Percentiles rank a stretch among this genome's conserved stretches.
Conservation (phyloP, 331 rosid genomes). For the Prunus yedoensis region DNA sequence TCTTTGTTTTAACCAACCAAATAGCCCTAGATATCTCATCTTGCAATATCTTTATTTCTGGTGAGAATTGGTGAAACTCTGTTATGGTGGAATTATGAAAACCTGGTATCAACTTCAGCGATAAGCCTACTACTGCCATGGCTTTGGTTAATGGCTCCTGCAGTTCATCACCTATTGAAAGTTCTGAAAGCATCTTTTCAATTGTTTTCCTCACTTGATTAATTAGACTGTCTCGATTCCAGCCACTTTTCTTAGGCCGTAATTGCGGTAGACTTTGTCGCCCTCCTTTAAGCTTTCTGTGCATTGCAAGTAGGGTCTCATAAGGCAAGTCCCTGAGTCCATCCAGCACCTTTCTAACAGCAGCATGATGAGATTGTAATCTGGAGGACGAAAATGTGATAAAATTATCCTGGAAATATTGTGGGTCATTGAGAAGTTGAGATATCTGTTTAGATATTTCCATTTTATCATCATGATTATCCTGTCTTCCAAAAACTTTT, state of each 20-base stretch:
- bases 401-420: conserved; percentile 38
- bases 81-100: conserved; percentile 32
- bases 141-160: conserved; percentile 76
- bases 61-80: conserved; percentile 56
- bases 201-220: conserved; percentile 36
- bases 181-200: conserved; percentile 51
- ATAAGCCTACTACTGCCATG: conserved; percentile 73
- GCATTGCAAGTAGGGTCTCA: conserved; percentile 62
- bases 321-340: conserved; percentile 45
- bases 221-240: conserved; percentile 43
- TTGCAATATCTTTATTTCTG: conserved; percentile 61
- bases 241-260: conserved; percentile 38
- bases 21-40: conserved; percentile 68
- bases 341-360: conserved; percentile 40
- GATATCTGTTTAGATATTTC: conserved; percentile 38
- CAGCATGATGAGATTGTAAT: conserved; percentile 33
- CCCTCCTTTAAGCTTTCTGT: conserved; percentile 48
- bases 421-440: conserved; percentile 52
- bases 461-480: conserved; percentile 16
- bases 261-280: conserved; percentile 45
- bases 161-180: conserved; percentile 42
- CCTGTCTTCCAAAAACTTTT: conserved; percentile 30
- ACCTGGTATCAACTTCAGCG: conserved; percentile 50
- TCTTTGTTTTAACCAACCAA: conserved; percentile 43
- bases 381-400: conserved; percentile 28